Evolutionary conservation across 805 yeast species (phyloP).

Genomic region (Babjeviella inositovora): DNA sequence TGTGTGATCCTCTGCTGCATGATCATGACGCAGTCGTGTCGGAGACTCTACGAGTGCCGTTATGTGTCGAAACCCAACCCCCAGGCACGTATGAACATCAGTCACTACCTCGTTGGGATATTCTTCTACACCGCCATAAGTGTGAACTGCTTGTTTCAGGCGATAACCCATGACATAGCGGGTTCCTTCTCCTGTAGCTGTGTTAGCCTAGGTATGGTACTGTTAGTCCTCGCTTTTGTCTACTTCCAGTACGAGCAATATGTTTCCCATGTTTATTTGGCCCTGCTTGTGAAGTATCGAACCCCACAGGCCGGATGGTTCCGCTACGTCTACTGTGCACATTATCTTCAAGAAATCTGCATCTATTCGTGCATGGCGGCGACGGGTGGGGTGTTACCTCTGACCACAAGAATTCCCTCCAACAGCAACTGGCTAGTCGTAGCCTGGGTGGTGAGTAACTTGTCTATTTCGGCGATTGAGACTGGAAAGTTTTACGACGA

Average conservation of each 20-base stretch:
- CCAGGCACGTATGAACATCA: slow-evolving; percentile 39
- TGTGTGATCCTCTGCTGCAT: no score
- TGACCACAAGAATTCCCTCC: slow-evolving; percentile 6
- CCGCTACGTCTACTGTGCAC: slow-evolving; percentile 40
- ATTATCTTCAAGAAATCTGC: slow-evolving; percentile 49
- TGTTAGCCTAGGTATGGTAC: no score
- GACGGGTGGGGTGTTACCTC: slow-evolving; percentile 5
- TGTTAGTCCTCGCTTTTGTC: no score
- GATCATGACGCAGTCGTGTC: slow-evolving; percentile 29
- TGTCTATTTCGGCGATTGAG: slow-evolving; percentile 40
- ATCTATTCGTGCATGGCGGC: slow-evolving; percentile 26
- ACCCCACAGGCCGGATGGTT: slow-evolving; percentile 37
- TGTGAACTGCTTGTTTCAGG: no score
- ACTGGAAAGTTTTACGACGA: slow-evolving; percentile 26
- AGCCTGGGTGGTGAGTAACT: slow-evolving; percentile 25
- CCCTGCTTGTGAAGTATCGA: slow-evolving; percentile 35
- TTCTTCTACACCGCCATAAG: slow-evolving; percentile 37
- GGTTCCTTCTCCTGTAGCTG: no score
- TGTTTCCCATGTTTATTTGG: slow-evolving; percentile 29
- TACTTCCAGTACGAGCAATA: no score
- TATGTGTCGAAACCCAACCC: slow-evolving; percentile 27
- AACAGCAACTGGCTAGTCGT: slow-evolving; percentile 9
- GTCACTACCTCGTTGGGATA: slow-evolving; percentile 54
- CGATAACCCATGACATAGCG: no score
- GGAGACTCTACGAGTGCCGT: slow-evolving; percentile 41